Evolutionary conservation across 352 stramenopile species (phyloP).

Genomic region (Globisporangium megalacanthum): DNA sequence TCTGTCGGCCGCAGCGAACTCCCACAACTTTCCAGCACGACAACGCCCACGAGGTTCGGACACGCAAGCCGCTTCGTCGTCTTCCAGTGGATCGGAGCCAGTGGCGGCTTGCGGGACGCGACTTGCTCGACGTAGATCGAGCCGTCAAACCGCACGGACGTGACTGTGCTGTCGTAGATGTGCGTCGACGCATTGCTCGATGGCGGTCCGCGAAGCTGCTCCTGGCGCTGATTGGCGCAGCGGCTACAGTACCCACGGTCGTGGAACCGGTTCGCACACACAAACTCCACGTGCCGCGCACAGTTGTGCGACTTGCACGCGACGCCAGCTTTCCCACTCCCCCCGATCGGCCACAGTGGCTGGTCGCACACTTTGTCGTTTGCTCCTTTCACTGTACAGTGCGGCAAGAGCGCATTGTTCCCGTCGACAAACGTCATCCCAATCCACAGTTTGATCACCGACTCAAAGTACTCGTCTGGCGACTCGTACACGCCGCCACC

Average conservation of each 20-base stretch:
- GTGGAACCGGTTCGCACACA: slow-evolving; percentile 56
- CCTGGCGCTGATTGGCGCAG: slow-evolving; percentile 46
- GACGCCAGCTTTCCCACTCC: slow-evolving; percentile 6
- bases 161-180: slow-evolving; percentile 68
- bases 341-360: slow-evolving; percentile 51
- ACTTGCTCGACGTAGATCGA: slow-evolving; percentile 59
- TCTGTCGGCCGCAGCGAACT: slow-evolving; percentile 40
- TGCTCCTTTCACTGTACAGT: slow-evolving; percentile 45
- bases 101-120: slow-evolving; percentile 48
- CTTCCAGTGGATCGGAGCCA: slow-evolving; percentile 65
- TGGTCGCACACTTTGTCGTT: slow-evolving; percentile 62
- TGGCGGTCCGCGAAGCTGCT: slow-evolving; percentile 45
- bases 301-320: slow-evolving; percentile 54
- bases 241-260: slow-evolving; percentile 50
- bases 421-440: slow-evolving; percentile 88
- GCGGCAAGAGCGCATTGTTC: slow-evolving; percentile 71
- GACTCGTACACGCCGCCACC: slow-evolving; percentile 65
- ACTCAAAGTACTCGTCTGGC: slow-evolving; percentile 72
- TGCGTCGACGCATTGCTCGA: slow-evolving; percentile 66
- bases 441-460: slow-evolving; percentile 70
- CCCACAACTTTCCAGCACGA: slow-evolving; percentile 47
- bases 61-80: slow-evolving; percentile 72
- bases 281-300: slow-evolving; percentile 36
- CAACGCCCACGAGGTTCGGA: slow-evolving; percentile 79
- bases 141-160: slow-evolving; percentile 46